Evolutionary conservation across 2,329 filamentous ascomycete genomes (phyloP), one percentile per base, ranked within the genome.

Genomic region (Penicillium sp.): DNA sequence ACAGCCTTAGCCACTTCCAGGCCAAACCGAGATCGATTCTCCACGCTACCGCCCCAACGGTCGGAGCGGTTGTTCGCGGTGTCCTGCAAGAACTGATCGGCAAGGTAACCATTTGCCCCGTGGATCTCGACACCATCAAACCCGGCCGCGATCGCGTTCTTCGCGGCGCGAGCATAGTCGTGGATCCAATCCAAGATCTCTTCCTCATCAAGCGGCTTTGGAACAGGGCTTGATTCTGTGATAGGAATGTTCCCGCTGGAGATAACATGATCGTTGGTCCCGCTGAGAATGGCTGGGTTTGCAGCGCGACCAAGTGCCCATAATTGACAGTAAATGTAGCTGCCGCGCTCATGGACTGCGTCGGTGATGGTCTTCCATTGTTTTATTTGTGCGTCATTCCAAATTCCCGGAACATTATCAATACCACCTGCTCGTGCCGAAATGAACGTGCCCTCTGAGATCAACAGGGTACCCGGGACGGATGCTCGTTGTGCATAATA

Each of bases 331-430:
- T 77, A 87, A 41, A 88, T 84, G 65, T 78, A 84, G 15, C 78
- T 80, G 2, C 82, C 82, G 61, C 85, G 85, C 23, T 75, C 75
- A 66, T 90, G 87, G 0, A 89, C 84, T 0, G 80, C 82, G 19
- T 84, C 79, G 2, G 82, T 84, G 38, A 89, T 75, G 5, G 77
- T 72, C 60, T 79, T 82, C 87, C 86, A 89, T 0, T 75, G 80
- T 1, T 75, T 76, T 31, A 86, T 75, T 59, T 87, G 84, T n/a
- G 75, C 78, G 0, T 78, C 70, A 15, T 67, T 81, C 65, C 77
- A 86, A 62, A 86, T 83, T 27, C 84, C 84, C 0, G 86, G 84
- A 2, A 81, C 76, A 58, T 83, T 80, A 27, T 71, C 71, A 58
- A 77, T 80, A 41, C 80, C 77, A 44, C 79, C 78, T 44, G 72